Base-by-base conservation (phyloP, 2,329 filamentous ascomycete species). In the Keithomyces neogunnii region DNA sequence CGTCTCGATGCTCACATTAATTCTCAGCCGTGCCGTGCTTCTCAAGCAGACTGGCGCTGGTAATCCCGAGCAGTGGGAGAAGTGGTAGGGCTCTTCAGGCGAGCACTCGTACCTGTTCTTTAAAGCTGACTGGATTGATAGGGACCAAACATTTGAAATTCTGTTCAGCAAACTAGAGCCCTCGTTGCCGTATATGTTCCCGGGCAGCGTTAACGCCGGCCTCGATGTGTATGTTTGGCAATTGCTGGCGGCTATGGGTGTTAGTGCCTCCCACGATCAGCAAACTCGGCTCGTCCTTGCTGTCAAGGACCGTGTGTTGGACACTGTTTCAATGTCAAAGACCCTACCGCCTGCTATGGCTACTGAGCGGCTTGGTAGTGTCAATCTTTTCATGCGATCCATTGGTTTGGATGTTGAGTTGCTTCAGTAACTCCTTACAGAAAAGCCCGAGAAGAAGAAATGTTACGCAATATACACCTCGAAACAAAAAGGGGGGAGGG, bases 191-290 rank as follows among this genome's bases (percentile, higher is more conserved):
- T 81, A 86, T 60, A 85, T 96, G 56, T 99, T 99, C 80, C 91
- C 92, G 0, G 88, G 87, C 26, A 86, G 86, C n/a, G 88, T 95
- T 62, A 90, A 89, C 57, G 85, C 88, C 6, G 88, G 88, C 47
- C 90, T 96, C 59, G 93, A 99, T 63, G 86, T 96, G 63, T 95
- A 97, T 63, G 89, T 97, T 39, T 99, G 93, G 93, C 92, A 97
- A 69, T 95, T 97, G 67, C 78, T 99, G 57, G 93, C 93, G 7
- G 90, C 92, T 10, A 89, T 96, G 69, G 93, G 93, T 56, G 93
- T 96, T 57, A 91, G 89, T 48, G 92, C 93, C 35, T 91, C 83
- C 63, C 89, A 91, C 11, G 90, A 96, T 59, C 93, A 99, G 70
- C 93, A 99, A 69, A 92, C 96, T 66, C 82, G 91, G 52, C 77